A percentile compares a stretch with the other conserved stretches of the same genome.
phyloP scores from a whole-genome alignment of 2,329 filamentous ascomycete species.

The Cercospora sesami region DNA sequence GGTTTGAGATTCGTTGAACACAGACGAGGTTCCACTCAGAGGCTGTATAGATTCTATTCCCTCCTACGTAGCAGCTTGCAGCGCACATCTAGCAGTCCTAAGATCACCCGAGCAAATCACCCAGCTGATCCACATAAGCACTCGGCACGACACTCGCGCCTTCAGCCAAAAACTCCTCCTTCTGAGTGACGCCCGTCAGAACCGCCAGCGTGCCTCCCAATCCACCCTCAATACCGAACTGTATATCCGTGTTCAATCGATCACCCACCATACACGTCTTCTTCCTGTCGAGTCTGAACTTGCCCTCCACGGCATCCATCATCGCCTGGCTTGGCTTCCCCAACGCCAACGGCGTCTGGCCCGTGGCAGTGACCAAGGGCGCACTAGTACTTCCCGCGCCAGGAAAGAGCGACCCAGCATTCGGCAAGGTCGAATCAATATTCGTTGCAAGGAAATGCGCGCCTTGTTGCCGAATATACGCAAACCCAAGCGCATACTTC shows the following conservation, averaged over 20 bases:
- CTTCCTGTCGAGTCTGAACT: slow-evolving; percentile 81
- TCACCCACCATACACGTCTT: slow-evolving; percentile 96
- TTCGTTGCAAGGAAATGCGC: slow-evolving; percentile 92
- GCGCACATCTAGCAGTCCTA: background rate
- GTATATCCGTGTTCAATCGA: slow-evolving; percentile 90
- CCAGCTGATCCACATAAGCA: slow-evolving; percentile 81
- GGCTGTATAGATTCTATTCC: background rate
- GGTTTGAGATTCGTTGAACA: background rate
- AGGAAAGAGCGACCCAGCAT: slow-evolving; percentile 79
- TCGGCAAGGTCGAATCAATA: slow-evolving; percentile 84
- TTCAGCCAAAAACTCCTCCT: slow-evolving; percentile 75
- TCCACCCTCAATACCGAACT: slow-evolving; percentile 87
- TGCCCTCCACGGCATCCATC: slow-evolving; percentile 98
- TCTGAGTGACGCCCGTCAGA: slow-evolving; percentile 82
- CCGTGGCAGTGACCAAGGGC: slow-evolving; percentile 66
- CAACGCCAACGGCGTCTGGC: slow-evolving; percentile 70
- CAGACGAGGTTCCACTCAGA: background rate
- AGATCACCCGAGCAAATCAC: slow-evolving; percentile 61
- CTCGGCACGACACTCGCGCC: slow-evolving; percentile 69
- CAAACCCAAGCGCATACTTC: slow-evolving; percentile 79
- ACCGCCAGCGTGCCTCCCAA: slow-evolving; percentile 90
- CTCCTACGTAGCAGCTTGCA: background rate
- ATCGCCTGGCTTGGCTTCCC: slow-evolving; percentile 98
- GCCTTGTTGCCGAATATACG: slow-evolving; percentile 73
- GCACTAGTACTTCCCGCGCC: slow-evolving; percentile 82